Evolutionary conservation across 1,139 yeast genomes (phyloP), one percentile per base, ranked within the genome.

Genomic region (Debaryomycetaceae sp.): DNA sequence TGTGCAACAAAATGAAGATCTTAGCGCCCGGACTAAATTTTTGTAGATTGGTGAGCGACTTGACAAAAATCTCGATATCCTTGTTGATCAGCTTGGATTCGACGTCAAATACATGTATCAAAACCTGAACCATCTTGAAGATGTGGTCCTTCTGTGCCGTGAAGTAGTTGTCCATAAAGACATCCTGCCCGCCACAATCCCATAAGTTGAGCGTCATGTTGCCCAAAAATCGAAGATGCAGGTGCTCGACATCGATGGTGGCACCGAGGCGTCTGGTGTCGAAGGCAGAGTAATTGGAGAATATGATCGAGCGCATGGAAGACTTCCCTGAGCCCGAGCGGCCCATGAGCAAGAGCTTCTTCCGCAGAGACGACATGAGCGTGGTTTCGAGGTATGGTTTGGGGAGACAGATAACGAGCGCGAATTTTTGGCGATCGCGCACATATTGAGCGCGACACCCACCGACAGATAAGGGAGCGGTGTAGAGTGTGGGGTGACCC

Each of bases 111-210:
- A 91, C 98, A 58, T 89, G 95, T 42, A 93, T 91, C 26, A 91
- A 69, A n/a, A 93, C 97, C 53, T 91, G 96, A 15, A 91, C 96
- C 84, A 86, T 86, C 47, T 88, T 83, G 61, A 91, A 91, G 28
- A 89, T 88, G 52, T 85, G 95, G 51, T 84, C 95, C 50, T 89
- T 74, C 51, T 89, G 91, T 36, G 83, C 76, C 5, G 93, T 76
- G 48, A 84, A 79, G 53, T 91, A 91, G 57, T 88, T 89, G 51
- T 89, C 96, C 85, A 93, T 89, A 48, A 89, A 93, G 3, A 84
- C 89, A 54, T 91, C 97, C 56, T 91, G 99, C 3, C 95, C 95
- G 44, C 98, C 99, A 60, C 98, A 91, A 55, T 91, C 99, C 98
- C 98, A 89, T 20, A 91, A 64, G 46, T 91, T 91, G 35, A 91